phyloP scores from a whole-genome alignment of 441 rosid species.

The Syzygium syzygioides region DNA sequence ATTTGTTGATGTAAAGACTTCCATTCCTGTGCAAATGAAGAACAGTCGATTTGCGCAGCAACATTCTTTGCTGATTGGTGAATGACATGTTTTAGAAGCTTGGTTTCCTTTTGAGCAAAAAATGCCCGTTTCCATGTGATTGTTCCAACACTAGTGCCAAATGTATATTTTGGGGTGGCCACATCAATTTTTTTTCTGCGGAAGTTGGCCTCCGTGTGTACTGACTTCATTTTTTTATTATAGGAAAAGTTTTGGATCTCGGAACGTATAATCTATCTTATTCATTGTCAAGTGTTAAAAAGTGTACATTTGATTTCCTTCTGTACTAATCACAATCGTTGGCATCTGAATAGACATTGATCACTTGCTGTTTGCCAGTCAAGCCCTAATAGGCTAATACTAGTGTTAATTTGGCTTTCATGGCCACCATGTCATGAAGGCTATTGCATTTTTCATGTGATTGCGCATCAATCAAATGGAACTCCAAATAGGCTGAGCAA shows the following conservation, averaged over 20 bases:
- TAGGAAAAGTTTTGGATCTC: background rate
- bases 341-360: background rate
- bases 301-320: background rate
- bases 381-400: background rate
- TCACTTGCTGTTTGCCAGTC: background rate
- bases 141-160: background rate
- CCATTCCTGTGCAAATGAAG: background rate
- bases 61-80: background rate
- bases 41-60: background rate
- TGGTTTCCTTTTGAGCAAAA: background rate
- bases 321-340: background rate
- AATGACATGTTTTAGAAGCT: background rate
- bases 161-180: background rate
- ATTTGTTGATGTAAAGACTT: conserved; percentile 12
- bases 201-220: background rate
- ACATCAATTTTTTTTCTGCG: background rate
- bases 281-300: background rate
- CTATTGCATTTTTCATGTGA: background rate
- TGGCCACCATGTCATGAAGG: background rate
- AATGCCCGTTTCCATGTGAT: background rate
- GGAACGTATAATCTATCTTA: background rate
- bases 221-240: background rate
- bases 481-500: background rate
- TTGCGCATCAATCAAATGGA: background rate
- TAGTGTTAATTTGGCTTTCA: background rate